A percentile compares a stretch with the other conserved stretches of the same genome.
phyloP scores from a whole-genome alignment of 2,329 filamentous ascomycete genomes.

The Aspergillus bombycis region DNA sequence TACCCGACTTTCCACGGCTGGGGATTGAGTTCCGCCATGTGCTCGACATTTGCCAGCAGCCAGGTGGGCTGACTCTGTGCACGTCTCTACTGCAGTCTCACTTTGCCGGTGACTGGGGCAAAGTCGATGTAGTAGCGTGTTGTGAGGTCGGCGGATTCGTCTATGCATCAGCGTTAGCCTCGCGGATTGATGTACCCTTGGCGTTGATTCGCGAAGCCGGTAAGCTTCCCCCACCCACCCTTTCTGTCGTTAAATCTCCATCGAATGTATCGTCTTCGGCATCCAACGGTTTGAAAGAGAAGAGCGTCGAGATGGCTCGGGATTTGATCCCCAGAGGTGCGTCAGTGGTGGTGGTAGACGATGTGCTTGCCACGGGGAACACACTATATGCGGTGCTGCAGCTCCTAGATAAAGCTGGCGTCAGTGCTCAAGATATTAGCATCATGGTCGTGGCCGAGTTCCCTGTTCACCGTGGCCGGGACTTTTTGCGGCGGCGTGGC shows the following conservation, averaged over 20 bases:
- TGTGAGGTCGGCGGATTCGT: conserved; percentile 63
- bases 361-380: conserved; percentile 60
- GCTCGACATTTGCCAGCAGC: conserved; percentile 58
- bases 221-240: conserved; percentile 61
- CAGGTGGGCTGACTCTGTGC: conserved; percentile 56
- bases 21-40: conserved; percentile 62
- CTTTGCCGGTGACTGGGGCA: conserved; percentile 53
- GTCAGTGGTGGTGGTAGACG: conserved; percentile 61
- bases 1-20: conserved; percentile 55
- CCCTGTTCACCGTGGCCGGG: conserved; percentile 56
- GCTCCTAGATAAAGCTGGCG: conserved; percentile 50
- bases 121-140: conserved; percentile 51
- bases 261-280: conserved; percentile 60
- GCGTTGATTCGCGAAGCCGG: conserved; percentile 58
- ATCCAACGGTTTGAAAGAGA: conserved; percentile 26
- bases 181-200: conserved; percentile 46
- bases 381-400: conserved; percentile 59
- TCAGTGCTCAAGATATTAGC: conserved; percentile 46
- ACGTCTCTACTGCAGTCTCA: conserved; percentile 53
- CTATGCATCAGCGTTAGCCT: conserved; percentile 57
- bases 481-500: conserved; percentile 48
- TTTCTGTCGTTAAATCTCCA: conserved; percentile 51
- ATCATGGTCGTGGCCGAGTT: conserved; percentile 64
- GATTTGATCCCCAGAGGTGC: conserved; percentile 45
- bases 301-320: conserved; percentile 55